phyloP scores from a whole-genome alignment of 2,329 filamentous ascomycete genomes.

The Sporothrix luriei region DNA sequence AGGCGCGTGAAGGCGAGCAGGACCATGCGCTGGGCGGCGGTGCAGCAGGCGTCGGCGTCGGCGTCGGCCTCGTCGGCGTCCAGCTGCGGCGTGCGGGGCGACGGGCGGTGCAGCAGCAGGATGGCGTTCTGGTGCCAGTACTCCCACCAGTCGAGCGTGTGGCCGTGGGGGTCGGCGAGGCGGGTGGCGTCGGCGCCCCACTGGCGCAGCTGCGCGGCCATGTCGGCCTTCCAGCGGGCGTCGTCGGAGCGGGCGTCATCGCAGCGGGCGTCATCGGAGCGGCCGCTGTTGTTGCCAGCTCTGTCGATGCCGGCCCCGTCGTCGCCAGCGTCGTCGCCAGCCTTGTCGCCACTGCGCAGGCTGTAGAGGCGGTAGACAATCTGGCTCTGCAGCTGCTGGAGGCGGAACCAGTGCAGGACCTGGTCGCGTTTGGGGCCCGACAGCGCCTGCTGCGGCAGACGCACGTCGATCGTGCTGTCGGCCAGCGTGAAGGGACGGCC shows the following conservation, averaged over 20 bases:
- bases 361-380: constrained; percentile 33
- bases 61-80: constrained; percentile 29
- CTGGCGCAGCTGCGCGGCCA: constrained; percentile 1
- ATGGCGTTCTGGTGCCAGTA: constrained; percentile 38
- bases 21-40: constrained; percentile 36
- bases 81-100: constrained; percentile 31
- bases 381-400: constrained; percentile 37
- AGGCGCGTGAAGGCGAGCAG: constrained; percentile 36
- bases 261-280: too few species aligned
- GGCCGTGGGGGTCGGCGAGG: constrained; percentile 25
- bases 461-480: constrained; percentile 37
- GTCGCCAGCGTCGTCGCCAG: too few species aligned
- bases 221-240: constrained; percentile 28
- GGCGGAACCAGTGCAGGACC: constrained; percentile 37
- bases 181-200: constrained; percentile 22
- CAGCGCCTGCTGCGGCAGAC: constrained; percentile 30
- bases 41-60: constrained; percentile 34
- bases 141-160: constrained; percentile 34
- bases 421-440: constrained; percentile 27
- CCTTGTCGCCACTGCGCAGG: neutral
- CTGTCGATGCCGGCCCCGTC: too few species aligned
- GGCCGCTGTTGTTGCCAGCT: too few species aligned
- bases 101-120: constrained; percentile 37
- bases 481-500: constrained; percentile 38
- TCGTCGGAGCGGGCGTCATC: neutral